Conservation (phyloP, 2,329 filamentous ascomycete genomes). For the Aspergillus spinulosporus region DNA sequence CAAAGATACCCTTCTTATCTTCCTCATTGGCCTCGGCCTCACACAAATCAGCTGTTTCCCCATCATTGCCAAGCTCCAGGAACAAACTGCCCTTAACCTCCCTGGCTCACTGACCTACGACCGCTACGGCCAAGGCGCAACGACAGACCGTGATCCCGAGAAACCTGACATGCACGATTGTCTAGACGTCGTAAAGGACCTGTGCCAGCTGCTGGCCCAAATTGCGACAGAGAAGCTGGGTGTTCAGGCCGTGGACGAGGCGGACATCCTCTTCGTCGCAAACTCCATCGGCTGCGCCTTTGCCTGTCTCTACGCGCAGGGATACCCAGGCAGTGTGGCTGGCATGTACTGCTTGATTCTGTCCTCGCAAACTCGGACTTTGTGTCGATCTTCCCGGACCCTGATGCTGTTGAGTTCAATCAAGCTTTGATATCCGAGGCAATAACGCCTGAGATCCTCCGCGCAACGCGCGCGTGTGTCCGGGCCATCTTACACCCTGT, state of each 20-base stretch:
- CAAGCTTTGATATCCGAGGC: constrained; percentile 41
- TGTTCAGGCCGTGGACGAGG: constrained; percentile 14
- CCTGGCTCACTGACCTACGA: constrained; percentile 57
- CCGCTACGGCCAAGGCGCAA: constrained; percentile 58
- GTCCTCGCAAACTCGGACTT: constrained; percentile 54
- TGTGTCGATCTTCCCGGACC: constrained; percentile 55
- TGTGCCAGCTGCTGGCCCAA: constrained; percentile 48
- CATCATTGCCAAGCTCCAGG: constrained; percentile 27
- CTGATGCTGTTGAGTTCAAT: constrained; percentile 52
- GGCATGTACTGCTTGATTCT: constrained; percentile 58
- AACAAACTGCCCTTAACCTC: constrained; percentile 25
- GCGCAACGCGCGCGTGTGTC: constrained; percentile 37
- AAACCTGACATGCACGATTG: constrained; percentile 30
- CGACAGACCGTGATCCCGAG: constrained; percentile 49
- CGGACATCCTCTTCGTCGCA: constrained; percentile 34
- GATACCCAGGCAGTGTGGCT: constrained; percentile 48
- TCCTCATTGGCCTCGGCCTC: constrained; percentile 47
- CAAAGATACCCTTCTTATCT: constrained; percentile 38
- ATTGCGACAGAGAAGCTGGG: constrained; percentile 37
- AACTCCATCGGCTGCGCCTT: constrained; percentile 58
- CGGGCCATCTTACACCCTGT: constrained; percentile 50
- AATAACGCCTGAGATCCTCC: constrained; percentile 37
- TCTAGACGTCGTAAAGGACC: constrained; percentile 25
- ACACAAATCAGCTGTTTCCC: constrained; percentile 43
- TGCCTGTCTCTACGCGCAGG: constrained; percentile 53